Base-by-base conservation (phyloP, 768 basidiomycete species). In the Termitomyces sp. region DNA sequence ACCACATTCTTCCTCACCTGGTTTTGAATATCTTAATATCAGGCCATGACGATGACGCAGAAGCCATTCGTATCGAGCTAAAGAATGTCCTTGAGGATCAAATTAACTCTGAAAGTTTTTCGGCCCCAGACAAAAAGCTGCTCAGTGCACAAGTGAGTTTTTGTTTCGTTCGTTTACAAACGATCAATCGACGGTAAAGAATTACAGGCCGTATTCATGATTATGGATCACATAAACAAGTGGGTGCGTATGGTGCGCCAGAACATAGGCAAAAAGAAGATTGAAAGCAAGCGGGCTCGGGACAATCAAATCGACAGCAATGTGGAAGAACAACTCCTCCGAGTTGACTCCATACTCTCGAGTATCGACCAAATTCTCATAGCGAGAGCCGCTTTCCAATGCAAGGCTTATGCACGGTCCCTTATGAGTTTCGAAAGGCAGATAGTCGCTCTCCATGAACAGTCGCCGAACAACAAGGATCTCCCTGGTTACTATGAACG, bases 371-470 rank as follows among this genome's bases (percentile, higher is more conserved):
- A 88, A 61, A 86, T 88, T 59, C 80, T 98, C 28, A 91, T 97
- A 82, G 96, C 95, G 0, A 85, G 88, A 66, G 97, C 97, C 0
- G 96, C 97, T 1, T 83, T 98, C 57, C 85, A 94, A 66, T 96
- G 95, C 77, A 95, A 91, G 71, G 90, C 95, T 1, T 98, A 90
- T 66, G 96, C 96, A 1, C 83, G 96, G 36, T 87, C 97, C 3
- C 77, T 99, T 55, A 95, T 98, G 87, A 95, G 88, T 70, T 96
- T 95, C 66, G 97, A 99, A 69, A 85, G 86, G 53, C 89, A 91
- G 57, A 83, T 97, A 50, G 69, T 86, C 32, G 75, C 78, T 4
- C 74, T 89, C 44, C 74, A 72, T 64, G 74, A 77, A 54, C 70
- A 75, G 12, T 70, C 76, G 3, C 72, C 77, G 2, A 58, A 74